These are phyloP conservation scores for Penicillium salamii DNA, from an alignment of 495 filamentous ascomycete species.

Conservation along the genomic window DNA sequence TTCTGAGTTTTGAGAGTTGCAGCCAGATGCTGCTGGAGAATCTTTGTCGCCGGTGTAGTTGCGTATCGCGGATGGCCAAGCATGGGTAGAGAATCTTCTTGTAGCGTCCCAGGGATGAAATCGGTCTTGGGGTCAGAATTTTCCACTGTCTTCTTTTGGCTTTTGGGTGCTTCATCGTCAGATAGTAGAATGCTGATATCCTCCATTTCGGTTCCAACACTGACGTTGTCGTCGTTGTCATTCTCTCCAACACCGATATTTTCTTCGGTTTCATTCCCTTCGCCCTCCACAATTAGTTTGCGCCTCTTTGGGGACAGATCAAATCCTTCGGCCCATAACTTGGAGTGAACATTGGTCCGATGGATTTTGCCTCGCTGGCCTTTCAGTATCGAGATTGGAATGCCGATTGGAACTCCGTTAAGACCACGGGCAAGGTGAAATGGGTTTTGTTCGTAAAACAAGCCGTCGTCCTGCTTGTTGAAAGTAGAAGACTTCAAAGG, in stretches of 20 bases:
- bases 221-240: constrained; percentile 11
- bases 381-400: constrained; percentile 51
- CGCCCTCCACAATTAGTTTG: neutral
- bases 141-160: neutral
- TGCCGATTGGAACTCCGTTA: constrained; percentile 26
- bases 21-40: constrained; percentile 61
- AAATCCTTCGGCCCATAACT: neutral
- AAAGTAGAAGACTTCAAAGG: neutral
- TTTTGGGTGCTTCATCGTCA: constrained; percentile 1
- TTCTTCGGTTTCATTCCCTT: constrained; percentile 9
- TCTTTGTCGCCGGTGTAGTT: constrained; percentile 57
- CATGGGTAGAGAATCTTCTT: constrained; percentile 52
- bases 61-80: constrained; percentile 68
- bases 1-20: constrained; percentile 62
- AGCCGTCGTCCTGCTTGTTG: neutral
- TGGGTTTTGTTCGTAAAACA: constrained; percentile 55
- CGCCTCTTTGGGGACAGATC: constrained; percentile 8
- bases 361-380: constrained; percentile 26
- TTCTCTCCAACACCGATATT: constrained; percentile 8
- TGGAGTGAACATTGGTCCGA: neutral
- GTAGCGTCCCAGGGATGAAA: constrained; percentile 64
- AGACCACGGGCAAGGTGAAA: constrained; percentile 39
- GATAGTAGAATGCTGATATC: constrained; percentile 25
- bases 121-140: constrained; percentile 41
- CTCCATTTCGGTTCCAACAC: constrained; percentile 20